Percentiles rank a stretch among this genome's conserved stretches.
Conservation (phyloP, 2,329 filamentous ascomycete species). For the Talaromyces sp. region DNA sequence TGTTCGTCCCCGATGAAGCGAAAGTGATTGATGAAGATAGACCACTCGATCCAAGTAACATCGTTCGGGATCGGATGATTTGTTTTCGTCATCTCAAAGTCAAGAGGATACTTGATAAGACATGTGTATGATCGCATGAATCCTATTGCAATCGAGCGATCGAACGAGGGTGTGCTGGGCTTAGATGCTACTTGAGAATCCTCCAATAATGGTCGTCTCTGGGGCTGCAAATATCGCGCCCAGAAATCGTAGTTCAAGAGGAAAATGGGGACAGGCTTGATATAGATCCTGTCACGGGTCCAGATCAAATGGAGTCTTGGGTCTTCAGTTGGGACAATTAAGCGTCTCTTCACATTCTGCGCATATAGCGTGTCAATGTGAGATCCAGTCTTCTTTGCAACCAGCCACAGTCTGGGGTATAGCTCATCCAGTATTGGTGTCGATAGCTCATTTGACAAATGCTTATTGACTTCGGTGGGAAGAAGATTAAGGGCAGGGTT, state of each 20-base stretch:
- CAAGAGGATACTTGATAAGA: neutral
- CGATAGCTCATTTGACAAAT: neutral
- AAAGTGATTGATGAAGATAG: conserved; percentile 2
- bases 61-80: neutral
- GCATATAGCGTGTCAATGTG: conserved; percentile 1
- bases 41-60: neutral
- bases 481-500: no score
- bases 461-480: no score
- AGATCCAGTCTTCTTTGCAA: neutral
- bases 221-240: neutral
- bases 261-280: neutral
- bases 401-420: neutral
- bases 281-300: neutral
- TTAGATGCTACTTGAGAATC: neutral
- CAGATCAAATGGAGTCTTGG: conserved; percentile 4
- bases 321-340: neutral
- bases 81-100: neutral
- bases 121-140: conserved; percentile 5
- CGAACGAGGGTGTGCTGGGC: neutral
- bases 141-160: neutral
- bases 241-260: conserved; percentile 4
- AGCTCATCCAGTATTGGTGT: neutral
- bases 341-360: neutral
- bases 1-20: neutral
- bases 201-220: neutral